These are phyloP conservation scores for Alternaria sp. DNA, from an alignment of 2,329 filamentous ascomycete genomes.

Conservation along the genomic window DNA sequence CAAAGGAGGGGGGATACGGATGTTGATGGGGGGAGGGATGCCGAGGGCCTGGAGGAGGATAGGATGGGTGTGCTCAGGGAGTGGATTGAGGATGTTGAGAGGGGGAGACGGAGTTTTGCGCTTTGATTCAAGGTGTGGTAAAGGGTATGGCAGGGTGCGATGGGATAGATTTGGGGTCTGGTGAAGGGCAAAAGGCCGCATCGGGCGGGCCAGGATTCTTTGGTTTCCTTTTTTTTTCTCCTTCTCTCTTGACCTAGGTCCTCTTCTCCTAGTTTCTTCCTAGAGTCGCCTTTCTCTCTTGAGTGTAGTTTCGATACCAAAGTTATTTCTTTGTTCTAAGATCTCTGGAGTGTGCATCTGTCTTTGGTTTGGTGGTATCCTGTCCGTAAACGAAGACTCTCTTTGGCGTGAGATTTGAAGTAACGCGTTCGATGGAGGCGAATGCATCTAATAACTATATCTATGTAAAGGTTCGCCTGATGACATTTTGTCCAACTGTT, in stretches of 20 bases:
- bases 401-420: too few relatives aligned
- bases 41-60: background rate
- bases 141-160: too few relatives aligned
- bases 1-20: background rate
- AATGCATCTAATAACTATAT: too few relatives aligned
- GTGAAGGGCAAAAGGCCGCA: background rate
- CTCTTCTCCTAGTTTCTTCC: background rate
- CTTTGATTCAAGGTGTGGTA: background rate
- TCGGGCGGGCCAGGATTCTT: background rate
- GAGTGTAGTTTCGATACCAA: background rate
- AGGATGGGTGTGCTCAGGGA: background rate
- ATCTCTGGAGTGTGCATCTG: background rate
- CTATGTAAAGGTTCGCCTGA: too few relatives aligned
- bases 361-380: too few relatives aligned
- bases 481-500: too few relatives aligned
- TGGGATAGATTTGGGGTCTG: background rate
- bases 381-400: too few relatives aligned
- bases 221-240: background rate
- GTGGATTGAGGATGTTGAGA: conserved; percentile 3
- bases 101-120: background rate
- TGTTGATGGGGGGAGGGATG: background rate
- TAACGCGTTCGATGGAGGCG: too few relatives aligned
- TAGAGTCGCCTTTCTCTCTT: background rate
- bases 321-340: background rate
- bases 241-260: background rate